Base-by-base conservation (phyloP, 331 rosid genomes). In the Cucumis variabilis region DNA sequence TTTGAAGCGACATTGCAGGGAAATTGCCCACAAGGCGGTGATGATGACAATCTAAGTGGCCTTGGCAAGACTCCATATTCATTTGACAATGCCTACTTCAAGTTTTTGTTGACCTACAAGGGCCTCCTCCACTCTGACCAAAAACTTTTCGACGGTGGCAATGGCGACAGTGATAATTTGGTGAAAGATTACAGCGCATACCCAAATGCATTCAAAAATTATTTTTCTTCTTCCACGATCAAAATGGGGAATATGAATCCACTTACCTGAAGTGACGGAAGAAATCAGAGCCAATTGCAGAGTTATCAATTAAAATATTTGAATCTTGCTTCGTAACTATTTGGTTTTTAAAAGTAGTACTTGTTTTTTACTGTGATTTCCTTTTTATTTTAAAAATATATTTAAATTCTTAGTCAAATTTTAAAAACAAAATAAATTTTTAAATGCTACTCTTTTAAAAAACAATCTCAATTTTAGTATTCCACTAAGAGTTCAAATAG, bases 71-170 rank as follows among this genome's bases (percentile, higher is more conserved):
- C 97, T 53, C 93, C 95, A 0, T 82, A 78, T 3, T 2, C 33
- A 37, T 95, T 96, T 66, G 99, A 95, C 87, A 93, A 92, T 84
- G 75, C 87, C 1, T 96, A 95, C 92, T 96, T 13, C 92, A 88
- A 88, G 69, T 87, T 92, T 89, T 96, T 95, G 37, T 4, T 95
- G 69, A 89, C 15, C 89, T 67, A 89, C 77, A 93, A 85, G 85
- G 98, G 99, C 1, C 94, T 96, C 65, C 94, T 96, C 15, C 95
- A 93, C 65, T 93, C 96, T 55, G 99, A 96, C 82, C 98, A 96
- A 30, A 91, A 92, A 85, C 93, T 94, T 19, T 94, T 85, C 84
- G 93, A 91, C 72, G 89, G 91, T 62, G 90, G 90, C 83, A 92
- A 90, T 5, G 13, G 88, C 68, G 89, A 75, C 7, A 93, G 93